Evolutionary conservation across 2,329 filamentous ascomycete genomes (phyloP).

Genomic region (Lachnellula cervina): DNA sequence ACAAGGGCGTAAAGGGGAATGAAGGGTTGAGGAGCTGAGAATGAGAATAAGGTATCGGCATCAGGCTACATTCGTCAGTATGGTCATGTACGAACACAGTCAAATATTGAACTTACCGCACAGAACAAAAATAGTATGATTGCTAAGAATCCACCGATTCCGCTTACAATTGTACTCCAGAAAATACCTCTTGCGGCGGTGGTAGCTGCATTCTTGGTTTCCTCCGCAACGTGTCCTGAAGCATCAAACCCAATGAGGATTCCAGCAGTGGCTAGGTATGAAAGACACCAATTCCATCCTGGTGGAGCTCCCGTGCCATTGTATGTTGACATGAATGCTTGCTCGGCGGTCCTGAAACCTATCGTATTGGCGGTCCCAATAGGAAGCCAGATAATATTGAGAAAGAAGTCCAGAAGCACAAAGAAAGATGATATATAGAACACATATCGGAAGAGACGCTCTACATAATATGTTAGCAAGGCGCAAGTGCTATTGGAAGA

Average conservation of each 20-base stretch:
- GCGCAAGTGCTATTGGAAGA: too few relatives aligned
- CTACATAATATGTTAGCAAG: conserved; percentile 13
- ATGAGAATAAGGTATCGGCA: conserved; percentile 47
- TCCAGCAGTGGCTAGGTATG: conserved; percentile 55
- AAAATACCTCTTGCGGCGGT: conserved; percentile 56
- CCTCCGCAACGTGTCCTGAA: conserved; percentile 55
- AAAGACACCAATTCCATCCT: conserved; percentile 60
- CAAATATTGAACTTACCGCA: conserved; percentile 34
- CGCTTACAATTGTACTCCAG: conserved; percentile 54
- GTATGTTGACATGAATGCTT: conserved; percentile 57
- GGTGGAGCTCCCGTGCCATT: conserved; percentile 51
- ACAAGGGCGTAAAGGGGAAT: conserved; percentile 53
- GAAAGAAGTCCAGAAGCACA: conserved; percentile 52
- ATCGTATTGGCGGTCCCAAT: conserved; percentile 50
- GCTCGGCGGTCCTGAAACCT: conserved; percentile 53
- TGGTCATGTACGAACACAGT: not conserved
- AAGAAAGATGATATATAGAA: conserved; percentile 41
- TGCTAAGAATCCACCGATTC: conserved; percentile 48
- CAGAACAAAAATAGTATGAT: conserved; percentile 58
- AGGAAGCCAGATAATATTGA: conserved; percentile 58
- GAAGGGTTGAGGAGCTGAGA: conserved; percentile 53
- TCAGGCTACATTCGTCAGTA: conserved; percentile 38
- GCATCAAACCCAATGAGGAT: conserved; percentile 58
- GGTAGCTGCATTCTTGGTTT: conserved; percentile 53
- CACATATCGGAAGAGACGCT: conserved; percentile 37